Evolutionary conservation across 2,329 filamentous ascomycete genomes (phyloP).

Genomic region (Ceratocystis variospora): DNA sequence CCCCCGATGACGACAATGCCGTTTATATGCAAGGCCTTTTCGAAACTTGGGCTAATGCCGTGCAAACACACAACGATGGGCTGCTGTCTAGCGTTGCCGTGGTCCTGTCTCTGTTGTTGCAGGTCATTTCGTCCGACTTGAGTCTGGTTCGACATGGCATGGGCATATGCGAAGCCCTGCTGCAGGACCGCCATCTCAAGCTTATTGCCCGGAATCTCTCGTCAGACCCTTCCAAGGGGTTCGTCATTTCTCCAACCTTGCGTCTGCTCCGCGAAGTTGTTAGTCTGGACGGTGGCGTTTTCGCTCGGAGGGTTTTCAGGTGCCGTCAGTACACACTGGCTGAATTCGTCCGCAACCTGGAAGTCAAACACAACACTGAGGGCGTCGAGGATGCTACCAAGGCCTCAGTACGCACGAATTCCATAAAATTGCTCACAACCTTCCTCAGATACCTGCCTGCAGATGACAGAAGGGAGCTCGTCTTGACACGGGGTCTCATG

Average conservation of each 20-base stretch:
- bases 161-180: slow-evolving; percentile 63
- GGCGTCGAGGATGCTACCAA: slow-evolving; percentile 48
- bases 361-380: slow-evolving; percentile 48
- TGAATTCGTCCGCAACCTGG: slow-evolving; percentile 66
- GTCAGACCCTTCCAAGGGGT: slow-evolving; percentile 69
- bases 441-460: slow-evolving; percentile 65
- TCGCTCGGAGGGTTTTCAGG: slow-evolving; percentile 64
- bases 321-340: slow-evolving; percentile 67
- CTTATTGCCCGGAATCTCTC: slow-evolving; percentile 67
- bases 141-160: slow-evolving; percentile 64
- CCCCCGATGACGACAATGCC: slow-evolving; percentile 33
- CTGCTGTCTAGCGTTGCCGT: slow-evolving; percentile 70
- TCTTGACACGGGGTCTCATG: slow-evolving; percentile 68
- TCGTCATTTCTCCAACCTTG: slow-evolving; percentile 76
- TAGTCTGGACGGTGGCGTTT: slow-evolving; percentile 68
- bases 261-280: slow-evolving; percentile 76
- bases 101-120: slow-evolving; percentile 67
- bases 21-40: slow-evolving; percentile 66
- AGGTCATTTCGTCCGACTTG: slow-evolving; percentile 57
- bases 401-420: slow-evolving; percentile 70
- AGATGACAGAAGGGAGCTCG: slow-evolving; percentile 65
- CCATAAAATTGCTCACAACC: slow-evolving; percentile 65
- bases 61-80: slow-evolving; percentile 64
- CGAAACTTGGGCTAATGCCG: slow-evolving; percentile 76
- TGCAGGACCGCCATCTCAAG: slow-evolving; percentile 69